phyloP scores from a whole-genome alignment of 495 filamentous ascomycete genomes.

The Hypoxylon fragiforme region DNA sequence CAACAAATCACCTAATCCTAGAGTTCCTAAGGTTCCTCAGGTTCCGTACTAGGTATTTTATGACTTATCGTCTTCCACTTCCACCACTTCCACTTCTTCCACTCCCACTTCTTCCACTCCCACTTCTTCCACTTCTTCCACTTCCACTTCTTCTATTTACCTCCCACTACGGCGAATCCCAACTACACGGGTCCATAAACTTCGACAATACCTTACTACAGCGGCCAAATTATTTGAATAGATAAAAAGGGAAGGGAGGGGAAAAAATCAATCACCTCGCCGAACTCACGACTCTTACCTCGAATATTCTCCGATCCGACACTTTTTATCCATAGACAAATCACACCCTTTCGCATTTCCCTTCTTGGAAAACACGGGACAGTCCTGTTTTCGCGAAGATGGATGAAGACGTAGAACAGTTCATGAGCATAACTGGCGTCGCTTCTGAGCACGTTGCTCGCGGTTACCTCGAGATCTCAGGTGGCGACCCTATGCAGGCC shows the following conservation, averaged over 20 bases:
- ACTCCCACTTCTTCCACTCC: too few species aligned
- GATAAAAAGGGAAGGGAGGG: too few species aligned
- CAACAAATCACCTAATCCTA: too few species aligned
- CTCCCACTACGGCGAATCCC: background rate
- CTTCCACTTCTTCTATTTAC: background rate
- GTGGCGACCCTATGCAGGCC: slow-evolving; percentile 80
- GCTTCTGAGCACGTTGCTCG: slow-evolving; percentile 61
- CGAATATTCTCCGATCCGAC: background rate
- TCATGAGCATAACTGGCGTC: slow-evolving; percentile 69
- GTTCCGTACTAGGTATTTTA: background rate
- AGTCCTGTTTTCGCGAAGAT: too few species aligned
- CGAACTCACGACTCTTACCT: background rate
- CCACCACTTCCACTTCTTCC: too few species aligned
- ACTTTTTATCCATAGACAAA: background rate
- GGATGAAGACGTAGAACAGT: slow-evolving; percentile 64
- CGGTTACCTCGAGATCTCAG: slow-evolving; percentile 80
- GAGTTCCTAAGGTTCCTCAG: too few species aligned
- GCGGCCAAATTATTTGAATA: background rate
- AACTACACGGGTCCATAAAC: background rate
- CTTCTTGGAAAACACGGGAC: too few species aligned
- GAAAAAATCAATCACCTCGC: too few species aligned
- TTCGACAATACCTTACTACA: background rate
- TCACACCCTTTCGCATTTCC: too few species aligned
- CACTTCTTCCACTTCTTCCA: too few species aligned
- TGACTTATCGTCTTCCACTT: background rate